Conservation (phyloP, 352 stramenopile species). For the Aphanomyces astaci region DNA sequence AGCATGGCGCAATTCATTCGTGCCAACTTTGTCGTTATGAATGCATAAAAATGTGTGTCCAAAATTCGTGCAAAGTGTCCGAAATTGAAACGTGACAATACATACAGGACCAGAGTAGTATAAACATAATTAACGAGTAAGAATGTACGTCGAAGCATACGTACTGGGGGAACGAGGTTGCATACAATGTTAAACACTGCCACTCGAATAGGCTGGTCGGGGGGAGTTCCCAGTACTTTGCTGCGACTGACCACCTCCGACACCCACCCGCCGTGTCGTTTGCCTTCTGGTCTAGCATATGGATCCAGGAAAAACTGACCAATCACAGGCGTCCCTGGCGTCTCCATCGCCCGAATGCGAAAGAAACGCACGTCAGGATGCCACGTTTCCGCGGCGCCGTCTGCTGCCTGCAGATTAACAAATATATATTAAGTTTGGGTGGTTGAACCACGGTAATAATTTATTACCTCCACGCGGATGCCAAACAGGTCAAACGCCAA, state of each 20-base stretch:
- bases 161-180: conserved; percentile 90
- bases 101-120: too few relatives aligned
- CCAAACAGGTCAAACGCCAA: conserved; percentile 98
- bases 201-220: conserved; percentile 57
- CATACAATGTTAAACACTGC: conserved; percentile 97
- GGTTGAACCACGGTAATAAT: background rate
- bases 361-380: too few relatives aligned
- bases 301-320: conserved; percentile 96
- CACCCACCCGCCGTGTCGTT: conserved; percentile 97
- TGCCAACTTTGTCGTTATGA: too few relatives aligned
- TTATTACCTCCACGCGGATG: conserved; percentile 81
- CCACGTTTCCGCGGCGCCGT: conserved; percentile 68
- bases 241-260: conserved; percentile 92
- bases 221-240: conserved; percentile 63
- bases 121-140: too few relatives aligned
- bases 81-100: too few relatives aligned
- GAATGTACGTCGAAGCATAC: background rate
- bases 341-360: conserved; percentile 78
- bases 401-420: conserved; percentile 33
- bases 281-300: conserved; percentile 94
- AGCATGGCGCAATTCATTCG: too few relatives aligned
- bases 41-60: too few relatives aligned
- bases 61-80: too few relatives aligned
- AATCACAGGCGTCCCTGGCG: conserved; percentile 58
- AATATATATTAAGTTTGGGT: background rate